Evolutionary conservation across 2,329 filamentous ascomycete genomes (phyloP).

Genomic region (Botrytis paeoniae): DNA sequence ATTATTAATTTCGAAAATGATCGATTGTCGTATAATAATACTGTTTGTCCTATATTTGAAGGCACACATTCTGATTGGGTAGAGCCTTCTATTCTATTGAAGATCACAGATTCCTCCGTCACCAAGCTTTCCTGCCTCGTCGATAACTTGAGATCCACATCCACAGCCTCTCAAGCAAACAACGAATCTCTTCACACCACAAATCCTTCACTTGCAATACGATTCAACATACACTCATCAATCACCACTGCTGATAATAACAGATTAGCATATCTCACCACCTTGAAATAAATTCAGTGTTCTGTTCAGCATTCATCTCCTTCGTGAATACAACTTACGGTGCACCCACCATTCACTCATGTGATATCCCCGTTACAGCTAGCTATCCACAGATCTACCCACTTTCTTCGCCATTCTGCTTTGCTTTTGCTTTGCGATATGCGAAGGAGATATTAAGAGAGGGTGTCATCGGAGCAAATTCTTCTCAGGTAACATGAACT

Average conservation of each 20-base stretch:
- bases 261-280: neutral
- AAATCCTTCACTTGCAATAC: slow-evolving; percentile 11
- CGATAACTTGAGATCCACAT: slow-evolving; percentile 4
- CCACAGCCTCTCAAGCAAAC: slow-evolving; percentile 13
- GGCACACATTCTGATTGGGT: slow-evolving; percentile 2
- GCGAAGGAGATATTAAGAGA: slow-evolving; percentile 13
- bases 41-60: neutral
- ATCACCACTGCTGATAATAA: neutral
- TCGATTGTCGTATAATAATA: neutral
- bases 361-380: slow-evolving; percentile 13
- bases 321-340: slow-evolving; percentile 1
- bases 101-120: slow-evolving; percentile 6
- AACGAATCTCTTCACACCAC: slow-evolving; percentile 4
- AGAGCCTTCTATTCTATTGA: neutral
- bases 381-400: slow-evolving; percentile 8
- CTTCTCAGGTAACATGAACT: neutral
- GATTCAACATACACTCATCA: neutral
- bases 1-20: neutral
- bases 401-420: slow-evolving; percentile 10
- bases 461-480: slow-evolving; percentile 5
- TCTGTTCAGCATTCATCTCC: neutral
- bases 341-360: slow-evolving; percentile 9
- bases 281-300: neutral
- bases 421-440: slow-evolving; percentile 12
- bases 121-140: slow-evolving; percentile 18